phyloP scores from a whole-genome alignment of 2,329 filamentous ascomycete genomes.

The Penicillium sp. region DNA sequence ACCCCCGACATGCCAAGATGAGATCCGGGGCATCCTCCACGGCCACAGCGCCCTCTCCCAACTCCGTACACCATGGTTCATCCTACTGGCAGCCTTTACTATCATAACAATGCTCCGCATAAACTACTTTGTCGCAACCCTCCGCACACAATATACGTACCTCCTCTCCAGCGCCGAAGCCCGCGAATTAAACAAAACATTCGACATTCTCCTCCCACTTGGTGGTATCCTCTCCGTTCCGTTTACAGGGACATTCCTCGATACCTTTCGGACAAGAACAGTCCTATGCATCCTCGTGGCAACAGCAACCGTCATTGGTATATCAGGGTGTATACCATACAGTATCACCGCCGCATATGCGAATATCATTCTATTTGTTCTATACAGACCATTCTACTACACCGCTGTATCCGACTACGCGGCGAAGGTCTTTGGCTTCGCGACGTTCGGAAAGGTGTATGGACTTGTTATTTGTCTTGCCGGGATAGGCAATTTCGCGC shows the following conservation, averaged over 20 bases:
- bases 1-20: slow-evolving; percentile 41
- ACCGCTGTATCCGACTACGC: slow-evolving; percentile 83
- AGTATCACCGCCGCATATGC: slow-evolving; percentile 66
- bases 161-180: slow-evolving; percentile 63
- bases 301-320: slow-evolving; percentile 69
- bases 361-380: slow-evolving; percentile 73
- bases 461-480: slow-evolving; percentile 83
- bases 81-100: slow-evolving; percentile 83
- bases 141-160: slow-evolving; percentile 74
- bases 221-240: slow-evolving; percentile 82
- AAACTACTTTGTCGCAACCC: slow-evolving; percentile 89
- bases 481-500: slow-evolving; percentile 77
- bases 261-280: slow-evolving; percentile 67
- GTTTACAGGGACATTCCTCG: slow-evolving; percentile 76
- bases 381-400: slow-evolving; percentile 86
- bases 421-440: slow-evolving; percentile 88
- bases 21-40: slow-evolving; percentile 85
- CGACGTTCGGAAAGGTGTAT: slow-evolving; percentile 91
- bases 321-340: slow-evolving; percentile 69
- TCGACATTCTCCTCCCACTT: slow-evolving; percentile 78
- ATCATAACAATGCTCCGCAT: slow-evolving; percentile 74
- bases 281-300: slow-evolving; percentile 68
- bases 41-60: slow-evolving; percentile 66
- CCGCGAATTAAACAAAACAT: slow-evolving; percentile 72
- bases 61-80: slow-evolving; percentile 76